Evolutionary conservation across 2,329 filamentous ascomycete genomes (phyloP), one percentile per base, ranked within the genome.

Genomic region (Diaporthe batatas): DNA sequence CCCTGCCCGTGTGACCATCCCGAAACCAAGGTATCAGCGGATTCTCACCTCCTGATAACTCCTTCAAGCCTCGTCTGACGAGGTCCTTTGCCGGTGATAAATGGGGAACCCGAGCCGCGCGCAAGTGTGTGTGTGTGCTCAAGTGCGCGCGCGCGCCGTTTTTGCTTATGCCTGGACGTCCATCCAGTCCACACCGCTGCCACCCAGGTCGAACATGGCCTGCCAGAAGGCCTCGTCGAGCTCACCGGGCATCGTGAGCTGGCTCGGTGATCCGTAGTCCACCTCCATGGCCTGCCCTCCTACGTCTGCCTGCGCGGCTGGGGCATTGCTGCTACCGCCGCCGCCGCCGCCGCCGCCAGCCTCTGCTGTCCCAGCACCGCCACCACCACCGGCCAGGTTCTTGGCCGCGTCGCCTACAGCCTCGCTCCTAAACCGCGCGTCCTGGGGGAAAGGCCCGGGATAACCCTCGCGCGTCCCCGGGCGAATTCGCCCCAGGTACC

Each of bases 401-500:
- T 67, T 67, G 39, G 49, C 49, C 47, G 3, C 51, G 23, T 25
- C 68, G 47, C 57, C 49, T 14, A 34, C 36, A 54, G 44, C 55
- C 6, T 53, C 49, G 39, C 51, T 23, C n/a, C 36, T 36, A 42
- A 34, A 44, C 21, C 67, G 53, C 21, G 47, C 29, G 23, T 57
- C 39, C 6, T 53, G 49, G 2, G 67, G 67, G n/a, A 51, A 71
- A 2, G 23, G 16, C 5, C 51, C 68, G 7, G 68, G 39, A 6
- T 42, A 58, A n/a, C 44, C 32, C 51, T 72, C 69, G 51, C 49
- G 39, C 49, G 51, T 59, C 34, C 42, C 55, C 16, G 34, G 53
- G 18, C 71, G 55, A 2, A 55, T 57, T 6, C 71, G 71, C 47
- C 58, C 58, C 2, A 68, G 16, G 55, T 81, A 84, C 84, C 83